A percentile compares a stretch with the other conserved stretches of the same genome.
Conservation (phyloP, 2,329 filamentous ascomycete genomes). For the Rhinocladiella similis region DNA sequence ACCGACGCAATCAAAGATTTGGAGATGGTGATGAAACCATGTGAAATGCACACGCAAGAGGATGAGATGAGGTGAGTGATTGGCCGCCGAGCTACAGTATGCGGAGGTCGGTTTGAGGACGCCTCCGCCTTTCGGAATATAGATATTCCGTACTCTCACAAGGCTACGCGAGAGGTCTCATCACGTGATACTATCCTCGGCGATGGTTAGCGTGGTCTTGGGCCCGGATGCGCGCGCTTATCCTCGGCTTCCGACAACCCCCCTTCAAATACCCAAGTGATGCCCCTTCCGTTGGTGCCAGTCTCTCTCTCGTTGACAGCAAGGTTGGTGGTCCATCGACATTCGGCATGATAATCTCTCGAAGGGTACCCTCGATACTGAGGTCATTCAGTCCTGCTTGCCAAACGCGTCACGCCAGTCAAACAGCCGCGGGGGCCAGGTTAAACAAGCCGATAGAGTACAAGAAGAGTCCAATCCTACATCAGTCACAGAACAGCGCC, state of each 20-base stretch:
- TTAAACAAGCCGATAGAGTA: slow-evolving; percentile 91
- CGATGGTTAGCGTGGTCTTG: neutral
- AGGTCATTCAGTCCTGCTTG: slow-evolving; percentile 3
- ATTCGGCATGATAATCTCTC: slow-evolving; percentile 15
- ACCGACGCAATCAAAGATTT: too few relatives aligned
- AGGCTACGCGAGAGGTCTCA: neutral
- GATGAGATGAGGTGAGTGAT: neutral
- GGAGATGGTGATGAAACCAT: neutral
- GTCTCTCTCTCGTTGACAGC: neutral
- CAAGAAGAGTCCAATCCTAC: slow-evolving; percentile 73
- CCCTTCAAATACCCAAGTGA: slow-evolving; percentile 13
- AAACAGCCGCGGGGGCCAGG: slow-evolving; percentile 50
- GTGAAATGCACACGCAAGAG: neutral
- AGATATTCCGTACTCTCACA: neutral
- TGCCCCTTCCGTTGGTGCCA: neutral
- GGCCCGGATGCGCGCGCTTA: slow-evolving; percentile 9
- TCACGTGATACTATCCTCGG: slow-evolving; percentile 3
- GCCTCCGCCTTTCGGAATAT: too few relatives aligned
- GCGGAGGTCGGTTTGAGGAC: neutral
- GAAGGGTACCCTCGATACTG: slow-evolving; percentile 7
- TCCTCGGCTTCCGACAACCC: slow-evolving; percentile 12
- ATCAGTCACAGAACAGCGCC: slow-evolving; percentile 74
- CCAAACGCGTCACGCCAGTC: slow-evolving; percentile 23
- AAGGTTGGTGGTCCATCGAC: neutral
- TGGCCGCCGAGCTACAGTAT: neutral